These are phyloP conservation scores for Scheffersomyces segobiensis DNA, from an alignment of 1,139 yeast genomes.

Conservation along the genomic window DNA sequence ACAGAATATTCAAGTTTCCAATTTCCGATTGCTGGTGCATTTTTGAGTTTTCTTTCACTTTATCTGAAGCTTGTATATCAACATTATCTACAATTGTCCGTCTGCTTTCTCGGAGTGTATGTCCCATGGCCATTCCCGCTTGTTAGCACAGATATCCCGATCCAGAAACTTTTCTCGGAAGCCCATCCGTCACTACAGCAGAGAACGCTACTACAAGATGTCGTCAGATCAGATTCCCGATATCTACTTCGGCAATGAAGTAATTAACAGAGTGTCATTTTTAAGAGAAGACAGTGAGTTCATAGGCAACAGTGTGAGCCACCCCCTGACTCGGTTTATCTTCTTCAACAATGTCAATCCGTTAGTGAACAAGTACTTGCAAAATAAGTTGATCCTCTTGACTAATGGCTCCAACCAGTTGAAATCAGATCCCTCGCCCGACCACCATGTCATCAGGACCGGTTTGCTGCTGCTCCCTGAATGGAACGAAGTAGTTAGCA, in stretches of 20 bases:
- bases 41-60: too few species aligned
- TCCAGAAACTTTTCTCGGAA: background rate
- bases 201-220: conserved; percentile 7
- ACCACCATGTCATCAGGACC: conserved; percentile 11
- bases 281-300: conserved; percentile 68
- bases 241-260: conserved; percentile 51
- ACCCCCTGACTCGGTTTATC: conserved; percentile 56
- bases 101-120: background rate
- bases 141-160: background rate
- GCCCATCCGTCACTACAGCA: conserved; percentile 19
- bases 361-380: conserved; percentile 31
- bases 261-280: conserved; percentile 77
- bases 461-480: conserved; percentile 18
- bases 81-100: background rate
- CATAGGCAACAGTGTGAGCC: conserved; percentile 51
- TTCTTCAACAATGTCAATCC: conserved; percentile 45
- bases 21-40: background rate
- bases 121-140: background rate
- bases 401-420: conserved; percentile 36
- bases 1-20: conserved; percentile 7
- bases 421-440: conserved; percentile 7
- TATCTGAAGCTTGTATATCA: background rate
- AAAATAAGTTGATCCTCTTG: conserved; percentile 32
- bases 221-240: conserved; percentile 27
- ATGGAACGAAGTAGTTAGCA: conserved; percentile 25